phyloP scores from a whole-genome alignment of 2,329 filamentous ascomycete species.

The Pseudogymnoascus sp. region DNA sequence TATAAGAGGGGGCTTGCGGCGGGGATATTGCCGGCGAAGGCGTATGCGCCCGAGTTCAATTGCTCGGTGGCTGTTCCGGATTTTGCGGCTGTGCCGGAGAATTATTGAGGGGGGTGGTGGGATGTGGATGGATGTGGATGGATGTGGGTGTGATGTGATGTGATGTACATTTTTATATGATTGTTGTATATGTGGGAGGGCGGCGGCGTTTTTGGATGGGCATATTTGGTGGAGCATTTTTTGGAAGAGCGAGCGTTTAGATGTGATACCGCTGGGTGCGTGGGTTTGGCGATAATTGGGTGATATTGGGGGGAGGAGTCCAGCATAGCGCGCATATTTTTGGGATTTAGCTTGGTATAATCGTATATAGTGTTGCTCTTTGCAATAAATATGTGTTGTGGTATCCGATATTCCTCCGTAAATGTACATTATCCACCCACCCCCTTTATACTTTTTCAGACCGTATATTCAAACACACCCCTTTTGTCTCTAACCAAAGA shows the following conservation, averaged over 20 bases:
- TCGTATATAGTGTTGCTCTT: not conserved
- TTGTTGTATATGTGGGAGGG: not conserved
- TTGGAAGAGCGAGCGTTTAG: not conserved
- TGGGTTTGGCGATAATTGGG: not conserved
- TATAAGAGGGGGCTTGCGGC: constrained; percentile 71
- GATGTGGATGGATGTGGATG: not conserved
- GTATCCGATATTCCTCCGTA: not conserved
- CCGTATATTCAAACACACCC: not conserved
- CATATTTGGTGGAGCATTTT: not conserved
- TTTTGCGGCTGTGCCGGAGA: constrained; percentile 44
- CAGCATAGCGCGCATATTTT: not conserved
- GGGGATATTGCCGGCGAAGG: constrained; percentile 70
- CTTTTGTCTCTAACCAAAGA: not conserved
- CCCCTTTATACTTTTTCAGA: not conserved
- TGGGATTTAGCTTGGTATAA: not conserved
- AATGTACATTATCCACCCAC: not conserved
- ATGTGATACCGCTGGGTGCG: not conserved
- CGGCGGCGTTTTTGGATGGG: not conserved
- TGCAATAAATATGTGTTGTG: not conserved
- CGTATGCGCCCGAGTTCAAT: constrained; percentile 61
- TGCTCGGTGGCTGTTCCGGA: constrained; percentile 49
- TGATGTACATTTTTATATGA: not conserved
- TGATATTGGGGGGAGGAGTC: not conserved
- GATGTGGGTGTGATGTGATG: not conserved
- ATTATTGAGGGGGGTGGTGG: constrained; percentile 29